Evolutionary conservation across 2,329 filamentous ascomycete species (phyloP), one percentile per base, ranked within the genome.

Genomic region (Penicillium brevicompactum): DNA sequence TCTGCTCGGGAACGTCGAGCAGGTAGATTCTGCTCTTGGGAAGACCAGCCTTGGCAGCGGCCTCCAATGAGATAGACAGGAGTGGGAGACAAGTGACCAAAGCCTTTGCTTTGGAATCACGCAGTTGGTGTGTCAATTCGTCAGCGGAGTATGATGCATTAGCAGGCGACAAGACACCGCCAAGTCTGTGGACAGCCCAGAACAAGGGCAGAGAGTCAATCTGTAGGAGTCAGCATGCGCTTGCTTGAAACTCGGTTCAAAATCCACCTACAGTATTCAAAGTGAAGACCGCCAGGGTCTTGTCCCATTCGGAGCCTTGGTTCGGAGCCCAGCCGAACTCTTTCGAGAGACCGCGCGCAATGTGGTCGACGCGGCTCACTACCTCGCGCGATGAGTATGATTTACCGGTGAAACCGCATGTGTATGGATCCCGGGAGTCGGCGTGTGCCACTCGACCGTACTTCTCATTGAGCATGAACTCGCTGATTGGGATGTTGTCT

Each of bases 271-370:
- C 88, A 30, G 90, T 91, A 70, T 95, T 95, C 56, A 92, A 74
- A n/a, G 87, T 87, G 75, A 90, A 95, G 27, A 92, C 78, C 4
- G 81, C 87, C 46, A 91, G 78, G 22, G 92, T 88, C 71, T 92
- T 91, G 66, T 94, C 90, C 87, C 88, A 94, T 70, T 92, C 89
- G 0, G 84, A 84, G 11, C 88, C 90, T 53, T 85, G 72, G 62
- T 90, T 87, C 7, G 88, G 85, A 44, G 81, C 72, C 82, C 90
- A 92, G 42, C 84, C 86, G 56, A 94, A 81, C 59, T 90, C 85
- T 69, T 89, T 86, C 40, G 83, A 82, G 32, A 95, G 76, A 21
- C 84, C 87, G 55, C 87, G 83, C 14, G 90, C 83, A 21, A 94
- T 79, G 50, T 77, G 80, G 27, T 91, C 86, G 9, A 89, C 83